Conservation (phyloP, 2,329 filamentous ascomycete species). For the Fusarium sp. region DNA sequence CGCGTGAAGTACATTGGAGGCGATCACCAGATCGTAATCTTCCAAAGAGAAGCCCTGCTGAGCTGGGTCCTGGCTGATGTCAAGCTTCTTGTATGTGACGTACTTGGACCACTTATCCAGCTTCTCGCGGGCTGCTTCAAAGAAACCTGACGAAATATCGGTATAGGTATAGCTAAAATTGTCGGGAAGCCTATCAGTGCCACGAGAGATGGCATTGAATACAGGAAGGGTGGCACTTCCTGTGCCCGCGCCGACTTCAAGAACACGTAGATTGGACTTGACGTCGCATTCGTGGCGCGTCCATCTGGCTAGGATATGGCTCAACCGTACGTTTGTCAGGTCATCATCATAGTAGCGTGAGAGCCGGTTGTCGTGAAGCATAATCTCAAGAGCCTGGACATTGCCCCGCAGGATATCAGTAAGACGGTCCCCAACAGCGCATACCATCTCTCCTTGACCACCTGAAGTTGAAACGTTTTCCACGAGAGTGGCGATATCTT, state of each 20-base stretch:
- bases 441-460: neutral
- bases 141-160: neutral
- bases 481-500: neutral
- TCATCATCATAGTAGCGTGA: neutral
- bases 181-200: neutral
- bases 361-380: neutral
- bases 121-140: neutral
- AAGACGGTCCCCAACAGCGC: neutral
- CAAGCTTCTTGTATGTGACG: neutral
- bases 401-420: neutral
- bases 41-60: neutral
- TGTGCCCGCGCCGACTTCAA: neutral
- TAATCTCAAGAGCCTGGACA: neutral
- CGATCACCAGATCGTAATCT: neutral
- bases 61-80: neutral
- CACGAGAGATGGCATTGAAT: neutral
- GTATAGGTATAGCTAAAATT: neutral
- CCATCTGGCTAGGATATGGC: neutral
- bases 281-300: neutral
- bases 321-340: neutral
- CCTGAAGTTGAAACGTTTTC: neutral
- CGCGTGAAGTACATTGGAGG: neutral
- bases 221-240: neutral
- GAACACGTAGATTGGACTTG: neutral
- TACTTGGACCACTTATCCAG: neutral